Base-by-base conservation (phyloP, 2,329 filamentous ascomycete species). In the Sporothrix phasma region DNA sequence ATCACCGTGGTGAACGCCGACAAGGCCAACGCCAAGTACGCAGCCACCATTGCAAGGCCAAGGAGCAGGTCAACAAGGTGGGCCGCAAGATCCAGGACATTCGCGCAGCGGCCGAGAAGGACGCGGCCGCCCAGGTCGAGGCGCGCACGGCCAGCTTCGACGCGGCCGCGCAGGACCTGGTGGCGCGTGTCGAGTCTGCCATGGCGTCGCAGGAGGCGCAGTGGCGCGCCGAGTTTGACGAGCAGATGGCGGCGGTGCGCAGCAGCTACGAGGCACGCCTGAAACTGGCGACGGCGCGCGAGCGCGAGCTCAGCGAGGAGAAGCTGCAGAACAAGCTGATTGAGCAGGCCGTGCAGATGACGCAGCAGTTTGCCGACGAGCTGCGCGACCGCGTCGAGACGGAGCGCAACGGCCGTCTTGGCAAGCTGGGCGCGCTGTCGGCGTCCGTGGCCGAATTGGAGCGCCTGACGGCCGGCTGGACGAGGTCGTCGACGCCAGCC, bases 1-100 rank as follows among this genome's bases (percentile, higher is more conserved):
- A 96, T 99, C 73, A 87, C 90, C 8, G 90, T 95, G 54, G 87
- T 97, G 74, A 96, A 97, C 75, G 89, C 89, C 65, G 93, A 96
- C 74, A 85, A 88, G 66, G 85, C 90, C 64, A 84, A 88, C 67
- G 82, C 82, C 69, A 91, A 88, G 75, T 96, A 94, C 76, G 86
- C 85, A 61, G 82, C 84, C 2, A 88, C 91, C 0, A 86, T 99
- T 65, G 79, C 69, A 92, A 94, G 79, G 92, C 93, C 67, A 97
- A 97, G 81, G 80, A 82, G 62, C 89, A 96, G 69, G 81, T 97
- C 61, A 78, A 82, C 73, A 88, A 87, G 74, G 87, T 97, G 63
- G 90, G 91, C 67, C 78, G 81, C 66, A 89, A 92, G 76, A 91
- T 99, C 73, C 81, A 84, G 68, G 80, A 81, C 31, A 81, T 97